These are phyloP conservation scores for Zalaria obscura DNA, from an alignment of 2,329 filamentous ascomycete species.

Conservation along the genomic window DNA sequence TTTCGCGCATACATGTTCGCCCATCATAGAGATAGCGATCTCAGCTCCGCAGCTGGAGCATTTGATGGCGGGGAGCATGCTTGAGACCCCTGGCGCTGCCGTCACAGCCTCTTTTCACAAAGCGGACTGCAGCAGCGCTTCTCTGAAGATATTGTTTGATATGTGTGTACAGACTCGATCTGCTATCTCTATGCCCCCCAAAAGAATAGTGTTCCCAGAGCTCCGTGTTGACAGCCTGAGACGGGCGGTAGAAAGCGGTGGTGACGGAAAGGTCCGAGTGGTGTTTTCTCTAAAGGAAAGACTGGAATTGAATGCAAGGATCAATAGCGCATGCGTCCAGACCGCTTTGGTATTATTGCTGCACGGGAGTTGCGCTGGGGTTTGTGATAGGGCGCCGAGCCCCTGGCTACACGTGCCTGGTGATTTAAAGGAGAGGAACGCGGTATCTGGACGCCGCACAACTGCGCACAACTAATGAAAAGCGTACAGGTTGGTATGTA, in stretches of 20 bases:
- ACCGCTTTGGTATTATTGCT: background rate
- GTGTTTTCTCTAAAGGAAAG: background rate
- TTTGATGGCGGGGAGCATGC: slow-evolving; percentile 71
- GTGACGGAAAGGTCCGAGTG: too few species aligned
- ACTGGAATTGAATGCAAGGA: background rate
- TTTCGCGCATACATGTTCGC: slow-evolving; percentile 57
- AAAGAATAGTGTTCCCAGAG: too few species aligned
- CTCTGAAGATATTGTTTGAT: too few species aligned
- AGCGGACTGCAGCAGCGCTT: too few species aligned
- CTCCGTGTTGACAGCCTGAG: too few species aligned
- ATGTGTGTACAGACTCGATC: too few species aligned
- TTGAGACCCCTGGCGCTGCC: slow-evolving; percentile 33
- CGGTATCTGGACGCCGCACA: background rate
- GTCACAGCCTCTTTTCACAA: slow-evolving; percentile 59
- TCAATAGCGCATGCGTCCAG: background rate
- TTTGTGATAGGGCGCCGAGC: background rate
- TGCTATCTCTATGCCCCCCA: too few species aligned
- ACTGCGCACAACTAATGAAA: too few species aligned
- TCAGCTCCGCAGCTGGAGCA: slow-evolving; percentile 67
- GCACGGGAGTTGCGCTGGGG: background rate
- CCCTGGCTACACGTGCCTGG: background rate
- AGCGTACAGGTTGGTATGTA: too few species aligned
- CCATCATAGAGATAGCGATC: slow-evolving; percentile 75
- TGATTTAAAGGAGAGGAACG: background rate
- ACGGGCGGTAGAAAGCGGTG: too few species aligned